Percentiles rank a stretch among this genome's conserved stretches.
These are phyloP conservation scores for Diaporthe citrichinensis DNA, from an alignment of 2,329 filamentous ascomycete species.

Conservation along the genomic window DNA sequence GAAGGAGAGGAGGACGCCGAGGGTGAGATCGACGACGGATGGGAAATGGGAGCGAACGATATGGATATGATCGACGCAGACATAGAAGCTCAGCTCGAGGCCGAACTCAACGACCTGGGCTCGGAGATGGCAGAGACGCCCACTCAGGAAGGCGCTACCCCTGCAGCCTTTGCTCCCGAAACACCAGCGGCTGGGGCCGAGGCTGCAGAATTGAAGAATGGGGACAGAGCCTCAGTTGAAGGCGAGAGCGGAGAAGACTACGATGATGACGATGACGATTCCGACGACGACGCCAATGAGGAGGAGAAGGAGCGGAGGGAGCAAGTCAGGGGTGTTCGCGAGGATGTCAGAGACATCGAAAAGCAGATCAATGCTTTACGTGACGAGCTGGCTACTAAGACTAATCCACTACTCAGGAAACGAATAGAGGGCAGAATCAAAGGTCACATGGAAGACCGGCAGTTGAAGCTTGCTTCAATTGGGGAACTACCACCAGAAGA, in stretches of 20 bases:
- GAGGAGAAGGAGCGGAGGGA: conserved; percentile 65
- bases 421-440: conserved; percentile 66
- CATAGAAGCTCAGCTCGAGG: conserved; percentile 52
- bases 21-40: conserved; percentile 53
- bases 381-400: conserved; percentile 58
- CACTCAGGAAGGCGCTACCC: conserved; percentile 55
- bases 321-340: conserved; percentile 67
- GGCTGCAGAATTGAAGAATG: conserved; percentile 61
- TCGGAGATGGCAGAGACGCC: conserved; percentile 63
- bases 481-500: conserved; percentile 49
- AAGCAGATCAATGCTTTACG: conserved; percentile 63
- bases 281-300: conserved; percentile 68
- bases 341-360: conserved; percentile 68
- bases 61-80: conserved; percentile 53
- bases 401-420: conserved; percentile 63
- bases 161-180: conserved; percentile 53
- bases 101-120: conserved; percentile 62
- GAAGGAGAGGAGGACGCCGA: conserved; percentile 63
- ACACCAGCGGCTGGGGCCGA: conserved; percentile 60
- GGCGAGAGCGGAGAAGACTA: conserved; percentile 61
- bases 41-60: conserved; percentile 44
- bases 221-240: conserved; percentile 56
- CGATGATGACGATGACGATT: conserved; percentile 66
- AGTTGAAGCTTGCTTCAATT: conserved; percentile 53
- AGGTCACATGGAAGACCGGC: conserved; percentile 57